A percentile compares a stretch with the other conserved stretches of the same genome.
These are phyloP conservation scores for Pulveroboletus sp. DNA, from an alignment of 768 basidiomycete genomes.

Conservation along the genomic window DNA sequence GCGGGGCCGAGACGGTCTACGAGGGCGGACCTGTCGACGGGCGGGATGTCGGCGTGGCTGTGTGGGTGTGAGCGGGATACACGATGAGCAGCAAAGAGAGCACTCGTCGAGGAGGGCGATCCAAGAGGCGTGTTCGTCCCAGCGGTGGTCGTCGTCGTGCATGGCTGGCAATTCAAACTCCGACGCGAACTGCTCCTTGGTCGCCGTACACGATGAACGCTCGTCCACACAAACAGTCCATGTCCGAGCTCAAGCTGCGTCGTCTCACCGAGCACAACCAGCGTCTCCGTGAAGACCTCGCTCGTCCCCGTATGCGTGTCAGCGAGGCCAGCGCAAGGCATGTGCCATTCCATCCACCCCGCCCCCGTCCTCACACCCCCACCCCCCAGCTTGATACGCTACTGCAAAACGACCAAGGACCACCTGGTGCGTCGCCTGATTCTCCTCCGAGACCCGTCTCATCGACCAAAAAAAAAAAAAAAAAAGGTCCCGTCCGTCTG, in stretches of 20 bases:
- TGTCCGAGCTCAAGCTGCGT: constrained; percentile 96
- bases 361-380: neutral
- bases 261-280: constrained; percentile 93
- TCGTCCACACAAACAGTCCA: constrained; percentile 87
- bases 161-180: constrained; percentile 18
- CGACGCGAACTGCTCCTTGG: no score
- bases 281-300: constrained; percentile 84
- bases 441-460: no score
- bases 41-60: constrained; percentile 37
- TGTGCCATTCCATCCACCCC: neutral
- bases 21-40: constrained; percentile 42
- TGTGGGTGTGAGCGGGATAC: no score
- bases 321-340: constrained; percentile 90
- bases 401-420: constrained; percentile 92
- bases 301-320: constrained; percentile 83
- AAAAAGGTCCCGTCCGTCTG: constrained; percentile 95
- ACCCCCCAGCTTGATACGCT: constrained; percentile 75
- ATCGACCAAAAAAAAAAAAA: no score
- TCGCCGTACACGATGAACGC: constrained; percentile 54
- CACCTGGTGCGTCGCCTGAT: constrained; percentile 60
- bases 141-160: constrained; percentile 13
- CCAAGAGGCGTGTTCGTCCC: constrained; percentile 30
- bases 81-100: neutral
- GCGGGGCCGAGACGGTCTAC: constrained; percentile 46
- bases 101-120: constrained; percentile 30